These are phyloP conservation scores for Fonsecaea erecta DNA, from an alignment of 2,329 filamentous ascomycete genomes.

Conservation along the genomic window DNA sequence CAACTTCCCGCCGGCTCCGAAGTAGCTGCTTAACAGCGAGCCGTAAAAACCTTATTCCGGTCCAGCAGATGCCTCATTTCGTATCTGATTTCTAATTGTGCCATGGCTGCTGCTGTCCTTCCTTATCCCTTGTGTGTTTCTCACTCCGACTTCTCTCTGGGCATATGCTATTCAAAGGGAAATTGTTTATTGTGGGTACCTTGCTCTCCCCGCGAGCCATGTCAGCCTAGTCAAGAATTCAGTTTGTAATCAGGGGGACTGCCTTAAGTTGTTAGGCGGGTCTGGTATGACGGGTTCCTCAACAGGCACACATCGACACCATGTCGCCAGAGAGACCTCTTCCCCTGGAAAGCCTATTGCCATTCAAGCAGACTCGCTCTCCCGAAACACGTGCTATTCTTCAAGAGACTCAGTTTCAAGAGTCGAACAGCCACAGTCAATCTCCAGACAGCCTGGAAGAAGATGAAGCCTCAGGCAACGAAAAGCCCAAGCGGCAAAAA, in stretches of 20 bases:
- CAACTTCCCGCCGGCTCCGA: background rate
- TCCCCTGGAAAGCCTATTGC: constrained; percentile 20
- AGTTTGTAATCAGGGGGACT: background rate
- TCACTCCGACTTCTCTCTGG: background rate
- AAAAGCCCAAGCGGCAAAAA: constrained; percentile 35
- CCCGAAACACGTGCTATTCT: constrained; percentile 17
- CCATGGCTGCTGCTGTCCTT: background rate
- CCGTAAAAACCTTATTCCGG: background rate
- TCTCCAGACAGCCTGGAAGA: constrained; percentile 30
- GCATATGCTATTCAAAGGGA: background rate
- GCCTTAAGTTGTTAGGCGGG: background rate
- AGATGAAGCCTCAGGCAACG: constrained; percentile 24
- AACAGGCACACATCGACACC: background rate
- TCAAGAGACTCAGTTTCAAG: constrained; percentile 11
- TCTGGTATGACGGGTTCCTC: background rate
- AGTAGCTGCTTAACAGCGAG: background rate
- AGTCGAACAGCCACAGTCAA: constrained; percentile 14
- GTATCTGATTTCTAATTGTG: background rate
- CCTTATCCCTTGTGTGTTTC: background rate
- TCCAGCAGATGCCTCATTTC: background rate
- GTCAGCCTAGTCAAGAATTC: background rate
- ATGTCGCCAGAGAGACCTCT: constrained; percentile 16
- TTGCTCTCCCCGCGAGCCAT: background rate
- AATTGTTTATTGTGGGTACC: background rate
- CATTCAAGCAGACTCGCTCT: constrained; percentile 22